A percentile compares a stretch with the other conserved stretches of the same genome.
Conservation (phyloP, 2,329 filamentous ascomycete genomes). For the Seiridium unicorne region DNA sequence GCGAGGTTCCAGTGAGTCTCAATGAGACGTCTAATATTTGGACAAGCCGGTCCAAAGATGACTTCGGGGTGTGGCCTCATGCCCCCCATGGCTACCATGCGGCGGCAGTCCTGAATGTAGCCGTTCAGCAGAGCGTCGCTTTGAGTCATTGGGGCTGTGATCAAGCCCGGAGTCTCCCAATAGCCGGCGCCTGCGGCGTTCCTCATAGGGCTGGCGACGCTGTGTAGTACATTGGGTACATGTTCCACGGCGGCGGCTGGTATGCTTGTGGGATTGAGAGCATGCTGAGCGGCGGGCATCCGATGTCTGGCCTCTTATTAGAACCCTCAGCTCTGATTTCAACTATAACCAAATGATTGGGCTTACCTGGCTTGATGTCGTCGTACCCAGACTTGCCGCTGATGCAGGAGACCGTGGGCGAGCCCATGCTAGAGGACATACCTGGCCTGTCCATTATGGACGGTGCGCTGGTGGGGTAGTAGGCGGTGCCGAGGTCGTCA, state of each 20-base stretch:
- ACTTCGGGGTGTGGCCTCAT: slow-evolving; percentile 19
- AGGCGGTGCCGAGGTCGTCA: slow-evolving; percentile 45
- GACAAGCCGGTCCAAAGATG: slow-evolving; percentile 30
- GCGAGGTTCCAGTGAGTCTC: slow-evolving; percentile 18
- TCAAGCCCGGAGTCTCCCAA: slow-evolving; percentile 33
- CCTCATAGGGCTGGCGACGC: slow-evolving; percentile 20
- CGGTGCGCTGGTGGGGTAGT: slow-evolving; percentile 50
- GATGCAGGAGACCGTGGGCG: slow-evolving; percentile 27
- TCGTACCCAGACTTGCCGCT: slow-evolving; percentile 33
- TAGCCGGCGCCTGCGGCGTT: slow-evolving; percentile 1
- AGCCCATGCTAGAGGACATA: slow-evolving; percentile 25
- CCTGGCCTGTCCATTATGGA: slow-evolving; percentile 36
- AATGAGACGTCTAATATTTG: slow-evolving; percentile 31
- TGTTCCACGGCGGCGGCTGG: slow-evolving; percentile 31
- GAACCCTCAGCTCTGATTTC: slow-evolving; percentile 18
- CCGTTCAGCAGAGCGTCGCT: slow-evolving; percentile 32
- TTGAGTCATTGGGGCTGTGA: slow-evolving; percentile 25
- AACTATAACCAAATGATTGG: slow-evolving; percentile 1
- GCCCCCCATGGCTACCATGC: slow-evolving; percentile 24
- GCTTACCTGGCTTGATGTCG: slow-evolving; percentile 30
- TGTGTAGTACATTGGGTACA: slow-evolving; percentile 34
- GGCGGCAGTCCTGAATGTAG: slow-evolving; percentile 34
- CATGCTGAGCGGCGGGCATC: slow-evolving; percentile 27
- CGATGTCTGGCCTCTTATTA: slow-evolving; percentile 28
- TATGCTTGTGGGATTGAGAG: slow-evolving; percentile 30